phyloP scores from a whole-genome alignment of 176 grass and related monocot genomes.

The Aegilops sharonensis region DNA sequence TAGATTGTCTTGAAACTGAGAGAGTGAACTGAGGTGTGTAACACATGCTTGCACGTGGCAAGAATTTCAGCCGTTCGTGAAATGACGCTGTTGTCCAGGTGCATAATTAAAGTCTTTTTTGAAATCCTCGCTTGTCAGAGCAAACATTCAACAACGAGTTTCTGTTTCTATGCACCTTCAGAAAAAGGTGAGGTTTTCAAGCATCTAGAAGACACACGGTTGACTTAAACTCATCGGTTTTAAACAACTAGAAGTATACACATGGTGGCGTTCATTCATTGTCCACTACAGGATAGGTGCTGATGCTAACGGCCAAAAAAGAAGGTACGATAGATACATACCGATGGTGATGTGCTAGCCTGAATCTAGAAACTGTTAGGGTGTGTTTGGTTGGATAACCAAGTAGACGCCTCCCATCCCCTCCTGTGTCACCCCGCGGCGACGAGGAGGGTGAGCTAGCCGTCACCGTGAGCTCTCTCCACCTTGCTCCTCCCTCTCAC shows the following conservation, averaged over 20 bases:
- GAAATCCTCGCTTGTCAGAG: background rate
- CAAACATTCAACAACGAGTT: background rate
- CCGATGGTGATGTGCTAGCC: background rate
- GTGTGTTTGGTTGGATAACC: background rate
- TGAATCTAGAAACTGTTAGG: background rate
- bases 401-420: background rate
- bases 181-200: background rate
- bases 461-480: no score
- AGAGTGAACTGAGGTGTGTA: background rate
- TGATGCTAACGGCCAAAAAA: background rate
- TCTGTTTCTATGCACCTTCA: background rate
- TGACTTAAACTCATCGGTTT: background rate
- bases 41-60: background rate
- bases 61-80: background rate
- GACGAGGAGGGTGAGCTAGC: no score
- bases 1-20: background rate
- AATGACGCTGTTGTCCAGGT: background rate
- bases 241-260: background rate
- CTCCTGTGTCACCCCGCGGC: no score
- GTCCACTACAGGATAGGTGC: background rate
- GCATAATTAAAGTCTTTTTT: background rate
- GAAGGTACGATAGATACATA: background rate
- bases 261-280: constrained; percentile 9
- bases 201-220: constrained; percentile 9
- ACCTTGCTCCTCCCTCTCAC: no score